Evolutionary conservation across 331 rosid genomes (phyloP).

Genomic region (Dryas integrifolia): DNA sequence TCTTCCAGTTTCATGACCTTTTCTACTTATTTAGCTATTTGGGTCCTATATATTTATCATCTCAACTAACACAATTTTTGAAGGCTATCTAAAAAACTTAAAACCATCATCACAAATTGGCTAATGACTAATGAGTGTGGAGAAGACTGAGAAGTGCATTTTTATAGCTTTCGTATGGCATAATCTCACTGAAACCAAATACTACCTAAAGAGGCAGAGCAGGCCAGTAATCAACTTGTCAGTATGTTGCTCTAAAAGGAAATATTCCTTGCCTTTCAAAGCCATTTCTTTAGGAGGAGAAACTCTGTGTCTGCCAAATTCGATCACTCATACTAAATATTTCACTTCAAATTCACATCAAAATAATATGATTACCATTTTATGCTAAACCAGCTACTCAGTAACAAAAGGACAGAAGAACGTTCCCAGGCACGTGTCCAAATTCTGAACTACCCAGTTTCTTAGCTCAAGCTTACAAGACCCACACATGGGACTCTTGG

Average conservation of each 20-base stretch:
- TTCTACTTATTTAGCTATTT: too few relatives aligned
- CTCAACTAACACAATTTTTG: too few relatives aligned
- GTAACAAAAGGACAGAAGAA: neutral
- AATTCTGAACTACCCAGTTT: neutral
- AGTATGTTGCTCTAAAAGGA: too few relatives aligned
- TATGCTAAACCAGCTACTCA: neutral
- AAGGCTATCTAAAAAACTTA: too few relatives aligned
- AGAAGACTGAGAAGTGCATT: neutral
- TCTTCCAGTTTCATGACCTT: too few relatives aligned
- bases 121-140: too few relatives aligned
- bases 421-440: slow-evolving; percentile 9
- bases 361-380: neutral
- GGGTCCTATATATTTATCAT: too few relatives aligned
- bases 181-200: neutral
- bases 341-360: neutral
- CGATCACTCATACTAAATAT: neutral
- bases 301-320: too few relatives aligned
- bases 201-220: neutral
- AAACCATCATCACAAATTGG: too few relatives aligned
- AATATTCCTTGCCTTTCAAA: too few relatives aligned
- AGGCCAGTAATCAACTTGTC: too few relatives aligned
- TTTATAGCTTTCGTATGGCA: neutral
- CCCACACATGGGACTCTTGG: neutral
- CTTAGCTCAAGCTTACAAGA: neutral
- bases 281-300: too few relatives aligned